Evolutionary conservation across 1,139 yeast species (phyloP).

Genomic region (Saccharomyces pastorianus): DNA sequence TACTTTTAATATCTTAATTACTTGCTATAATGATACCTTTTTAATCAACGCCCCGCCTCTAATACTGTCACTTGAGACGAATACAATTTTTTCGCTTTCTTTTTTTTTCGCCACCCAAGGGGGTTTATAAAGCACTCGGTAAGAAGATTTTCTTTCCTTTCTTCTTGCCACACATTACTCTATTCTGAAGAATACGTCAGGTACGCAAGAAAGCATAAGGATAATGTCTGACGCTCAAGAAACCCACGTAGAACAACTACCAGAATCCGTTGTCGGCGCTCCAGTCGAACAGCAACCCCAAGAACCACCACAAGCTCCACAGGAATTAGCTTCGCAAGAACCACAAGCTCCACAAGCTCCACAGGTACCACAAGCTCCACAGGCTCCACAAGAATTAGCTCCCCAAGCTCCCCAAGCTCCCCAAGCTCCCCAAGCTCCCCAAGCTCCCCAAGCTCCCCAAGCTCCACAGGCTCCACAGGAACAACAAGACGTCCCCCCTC

Average conservation of each 20-base stretch:
- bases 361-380: slow-evolving; percentile 7
- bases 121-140: background rate
- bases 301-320: slow-evolving; percentile 3
- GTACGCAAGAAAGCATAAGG: background rate
- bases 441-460: slow-evolving; percentile 8
- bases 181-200: background rate
- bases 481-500: slow-evolving; percentile 11
- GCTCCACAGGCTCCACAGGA: slow-evolving; percentile 11
- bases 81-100: slow-evolving; percentile 1
- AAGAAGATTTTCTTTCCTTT: background rate
- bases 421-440: slow-evolving; percentile 6
- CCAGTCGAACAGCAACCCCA: slow-evolving; percentile 6
- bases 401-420: slow-evolving; percentile 7
- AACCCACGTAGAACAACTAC: slow-evolving; percentile 12
- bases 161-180: background rate
- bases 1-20: background rate
- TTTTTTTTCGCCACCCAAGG: slow-evolving; percentile 1
- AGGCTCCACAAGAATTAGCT: slow-evolving; percentile 2
- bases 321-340: background rate
- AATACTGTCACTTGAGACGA: no score
- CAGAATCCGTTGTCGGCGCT: slow-evolving; percentile 4
- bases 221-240: slow-evolving; percentile 12
- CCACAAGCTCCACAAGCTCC: slow-evolving; percentile 3
- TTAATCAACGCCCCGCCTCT: background rate
- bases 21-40: background rate